Base-by-base conservation (phyloP, 208 protist genomes). In the Acanthamoeba healyi region DNA sequence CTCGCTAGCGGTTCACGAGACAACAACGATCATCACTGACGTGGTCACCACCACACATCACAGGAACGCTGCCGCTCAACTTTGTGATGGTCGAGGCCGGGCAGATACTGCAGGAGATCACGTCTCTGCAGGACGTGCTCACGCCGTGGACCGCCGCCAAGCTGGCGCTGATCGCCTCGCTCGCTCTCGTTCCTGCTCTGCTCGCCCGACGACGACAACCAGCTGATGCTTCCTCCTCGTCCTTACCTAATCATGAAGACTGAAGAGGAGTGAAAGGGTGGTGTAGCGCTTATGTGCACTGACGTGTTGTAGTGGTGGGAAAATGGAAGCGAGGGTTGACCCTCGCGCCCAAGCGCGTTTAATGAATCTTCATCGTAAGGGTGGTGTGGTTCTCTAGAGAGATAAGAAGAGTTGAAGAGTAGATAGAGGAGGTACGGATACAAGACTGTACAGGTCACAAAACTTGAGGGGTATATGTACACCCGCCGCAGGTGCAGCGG, bases 41-140 rank as follows among this genome's bases (percentile, higher is more conserved):
- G n/a, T n/a, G n/a, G n/a, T n/a, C n/a, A n/a, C n/a, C n/a, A n/a
- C n/a, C n/a, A n/a, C n/a, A n/a, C n/a, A n/a, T n/a, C n/a, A n/a
- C 77, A 86, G 77, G 77, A n/a, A 86, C 77, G 12, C 44, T 86
- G 44, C 77, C 77, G 0, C 38, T 86, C 44, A 86, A 86, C 77
- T 86, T 86, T 38, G 77, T 86, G 77, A 86, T 86, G 77, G 77
- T 86, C 14, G 77, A 86, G 46, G 77, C 77, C 15, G 77, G 77
- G 15, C 77, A 86, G 46, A 32, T 86, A 9, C 77, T 86, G 6
- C 77, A 86, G 44, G 77, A 86, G 77, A 86, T 86, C 77, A 34
- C 38, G 17, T 86, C 77, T 9, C 0, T 86, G 2, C 77, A 86
- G 9, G 77, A 86, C 17, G 34, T 86, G 26, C 46, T 86, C 77